Evolutionary conservation across 2,329 filamentous ascomycete genomes (phyloP).

Genomic region (Calonectria pteridis): DNA sequence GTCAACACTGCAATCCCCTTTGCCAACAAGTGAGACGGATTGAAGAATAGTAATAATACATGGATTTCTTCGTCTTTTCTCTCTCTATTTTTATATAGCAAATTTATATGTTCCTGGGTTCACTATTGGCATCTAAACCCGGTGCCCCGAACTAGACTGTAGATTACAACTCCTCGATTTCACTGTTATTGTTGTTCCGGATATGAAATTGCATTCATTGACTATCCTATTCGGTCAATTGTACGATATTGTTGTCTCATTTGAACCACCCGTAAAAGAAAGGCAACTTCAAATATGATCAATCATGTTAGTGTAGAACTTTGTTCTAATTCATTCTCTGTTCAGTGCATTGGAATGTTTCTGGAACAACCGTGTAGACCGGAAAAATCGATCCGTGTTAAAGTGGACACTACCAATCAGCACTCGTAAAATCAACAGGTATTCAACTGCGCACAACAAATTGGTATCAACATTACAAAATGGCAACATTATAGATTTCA

Average conservation of each 20-base stretch:
- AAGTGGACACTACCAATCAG: constrained; percentile 27
- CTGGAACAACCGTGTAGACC: background rate
- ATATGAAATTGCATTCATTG: too few species aligned
- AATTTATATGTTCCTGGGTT: too few species aligned
- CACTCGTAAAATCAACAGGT: constrained; percentile 27
- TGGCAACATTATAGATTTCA: constrained; percentile 33
- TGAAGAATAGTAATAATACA: background rate
- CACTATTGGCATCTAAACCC: too few species aligned
- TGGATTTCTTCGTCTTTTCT: background rate
- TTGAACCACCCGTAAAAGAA: background rate
- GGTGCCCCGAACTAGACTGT: too few species aligned
- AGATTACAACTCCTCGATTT: too few species aligned
- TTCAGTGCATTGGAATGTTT: background rate
- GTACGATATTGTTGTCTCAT: background rate
- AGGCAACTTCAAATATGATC: background rate
- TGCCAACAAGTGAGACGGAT: background rate
- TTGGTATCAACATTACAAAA: constrained; percentile 38
- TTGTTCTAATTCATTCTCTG: background rate
- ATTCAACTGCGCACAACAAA: background rate
- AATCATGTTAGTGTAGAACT: background rate
- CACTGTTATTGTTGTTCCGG: too few species aligned
- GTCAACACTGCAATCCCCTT: background rate
- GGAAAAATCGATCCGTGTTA: background rate
- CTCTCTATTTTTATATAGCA: too few species aligned
- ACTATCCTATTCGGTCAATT: background rate